Conservation (phyloP, 2,329 filamentous ascomycete species). For the Graphium sp. region DNA sequence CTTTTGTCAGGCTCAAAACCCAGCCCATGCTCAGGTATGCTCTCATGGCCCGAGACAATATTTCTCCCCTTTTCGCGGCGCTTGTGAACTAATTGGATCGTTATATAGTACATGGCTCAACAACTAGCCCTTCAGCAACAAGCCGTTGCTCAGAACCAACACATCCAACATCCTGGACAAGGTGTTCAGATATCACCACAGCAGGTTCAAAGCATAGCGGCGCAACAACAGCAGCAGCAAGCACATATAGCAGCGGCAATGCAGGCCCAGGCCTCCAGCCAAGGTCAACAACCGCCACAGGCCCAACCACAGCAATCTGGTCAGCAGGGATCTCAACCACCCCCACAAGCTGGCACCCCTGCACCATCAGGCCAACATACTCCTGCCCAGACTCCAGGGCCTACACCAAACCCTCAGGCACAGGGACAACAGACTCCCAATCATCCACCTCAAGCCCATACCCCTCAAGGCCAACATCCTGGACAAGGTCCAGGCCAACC, state of each 20-base stretch:
- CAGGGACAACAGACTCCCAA: constrained; percentile 18
- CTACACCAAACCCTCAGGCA: constrained; percentile 17
- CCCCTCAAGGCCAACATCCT: constrained; percentile 19
- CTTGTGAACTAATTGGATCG: too few relatives aligned
- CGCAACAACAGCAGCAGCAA: constrained; percentile 4
- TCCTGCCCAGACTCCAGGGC: constrained; percentile 25
- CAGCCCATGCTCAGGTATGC: constrained; percentile 8
- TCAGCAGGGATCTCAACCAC: constrained; percentile 26
- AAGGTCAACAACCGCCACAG: constrained; percentile 8
- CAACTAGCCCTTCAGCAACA: constrained; percentile 25
- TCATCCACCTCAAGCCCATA: constrained; percentile 16
- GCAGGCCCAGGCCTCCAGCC: constrained; percentile 8
- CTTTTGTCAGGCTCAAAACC: constrained; percentile 7
- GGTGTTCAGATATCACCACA: constrained; percentile 29
- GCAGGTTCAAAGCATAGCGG: constrained; percentile 6
- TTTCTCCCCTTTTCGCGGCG: too few relatives aligned
- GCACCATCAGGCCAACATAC: constrained; percentile 26
- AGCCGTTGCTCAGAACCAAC: constrained; percentile 14
- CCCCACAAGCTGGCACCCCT: constrained; percentile 23
- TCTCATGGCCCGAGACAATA: too few relatives aligned
- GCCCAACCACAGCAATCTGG: constrained; percentile 17
- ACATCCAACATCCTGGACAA: constrained; percentile 27
- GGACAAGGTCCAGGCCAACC: constrained; percentile 18
- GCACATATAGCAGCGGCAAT: constrained; percentile 6
- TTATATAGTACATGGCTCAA: constrained; percentile 24